Base-by-base conservation (phyloP, 73 alveolate species). In the Uronychia binucleata region DNA sequence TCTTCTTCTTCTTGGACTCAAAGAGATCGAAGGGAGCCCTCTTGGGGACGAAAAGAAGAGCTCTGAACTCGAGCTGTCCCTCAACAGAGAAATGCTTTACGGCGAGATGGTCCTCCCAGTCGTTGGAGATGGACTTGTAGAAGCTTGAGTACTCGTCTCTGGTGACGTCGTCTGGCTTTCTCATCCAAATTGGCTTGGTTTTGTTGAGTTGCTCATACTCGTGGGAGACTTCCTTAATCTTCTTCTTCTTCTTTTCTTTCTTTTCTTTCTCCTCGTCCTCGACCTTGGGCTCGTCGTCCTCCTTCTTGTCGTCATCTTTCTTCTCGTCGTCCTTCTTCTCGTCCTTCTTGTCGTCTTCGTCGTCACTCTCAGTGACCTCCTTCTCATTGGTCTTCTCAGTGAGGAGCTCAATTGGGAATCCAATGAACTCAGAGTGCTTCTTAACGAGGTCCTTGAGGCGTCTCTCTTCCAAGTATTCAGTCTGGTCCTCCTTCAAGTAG, bases 11-110 rank as follows among this genome's bases (percentile, higher is more conserved):
- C 97, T 94, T 97, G 93, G 99, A 96, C 93, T 98, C 99, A 94
- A 98, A 98, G 91, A 97, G 95, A 86, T 98, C 99, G 97, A 98
- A 98, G 74, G 99, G 99, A 79, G 99, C 99, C 92, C 98, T 96
- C 96, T 96, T 97, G 57, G 99, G 99, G 57, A 98, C 99, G 91
- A 95, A 98, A 86, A 98, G 99, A 85, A 98, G 94, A 34, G 99
- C 99, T 90, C 96, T 98, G 97, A 98, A 98, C 89, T 98, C 99
- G 77, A 98, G 98, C 91, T 98, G 98, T 34, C 98, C 99, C 90
- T 98, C 99, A 90, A 98, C 99, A 77, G 99, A 95, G 98, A 98
- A 98, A 91, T 98, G 99, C 98, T 98, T 98, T 78, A 98, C 99
- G 28, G 98, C 97, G 78, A 97, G 92, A 91, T 98, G 99, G 75